phyloP scores from a whole-genome alignment of 2,329 filamentous ascomycete genomes.

The Seiridium unicorne region DNA sequence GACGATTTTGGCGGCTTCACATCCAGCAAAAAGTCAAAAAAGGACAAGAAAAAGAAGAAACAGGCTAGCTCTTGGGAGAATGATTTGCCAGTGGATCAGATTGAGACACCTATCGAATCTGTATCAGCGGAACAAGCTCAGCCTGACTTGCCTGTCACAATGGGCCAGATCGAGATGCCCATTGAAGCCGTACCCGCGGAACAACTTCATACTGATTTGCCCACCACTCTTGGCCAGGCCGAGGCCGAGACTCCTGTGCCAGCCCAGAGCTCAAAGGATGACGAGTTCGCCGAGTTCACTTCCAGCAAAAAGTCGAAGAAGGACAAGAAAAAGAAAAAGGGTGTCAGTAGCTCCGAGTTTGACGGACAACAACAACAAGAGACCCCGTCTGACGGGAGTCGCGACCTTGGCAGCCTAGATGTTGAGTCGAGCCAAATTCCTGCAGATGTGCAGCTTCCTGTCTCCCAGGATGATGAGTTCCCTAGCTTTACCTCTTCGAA shows the following conservation, averaged over 20 bases:
- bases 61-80: neutral
- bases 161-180: neutral
- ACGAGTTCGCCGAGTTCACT: slow-evolving; percentile 13
- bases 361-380: slow-evolving; percentile 7
- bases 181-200: neutral
- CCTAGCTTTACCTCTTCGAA: slow-evolving; percentile 17
- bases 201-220: neutral
- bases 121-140: neutral
- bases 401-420: neutral
- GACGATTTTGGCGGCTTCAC: neutral
- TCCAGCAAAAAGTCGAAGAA: slow-evolving; percentile 31
- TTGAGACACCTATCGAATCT: neutral
- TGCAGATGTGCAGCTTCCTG: neutral
- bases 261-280: neutral
- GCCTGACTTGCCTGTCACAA: neutral
- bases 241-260: neutral
- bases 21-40: neutral
- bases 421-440: slow-evolving; percentile 7
- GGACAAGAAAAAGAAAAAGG: slow-evolving; percentile 30
- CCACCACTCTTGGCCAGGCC: neutral
- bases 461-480: slow-evolving; percentile 16
- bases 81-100: neutral
- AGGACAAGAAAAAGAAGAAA: slow-evolving; percentile 9
- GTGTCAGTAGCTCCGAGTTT: slow-evolving; percentile 10
- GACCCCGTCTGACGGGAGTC: neutral